Evolutionary conservation across 2,329 filamentous ascomycete genomes (phyloP).

Genomic region (Fusarium annulatum): DNA sequence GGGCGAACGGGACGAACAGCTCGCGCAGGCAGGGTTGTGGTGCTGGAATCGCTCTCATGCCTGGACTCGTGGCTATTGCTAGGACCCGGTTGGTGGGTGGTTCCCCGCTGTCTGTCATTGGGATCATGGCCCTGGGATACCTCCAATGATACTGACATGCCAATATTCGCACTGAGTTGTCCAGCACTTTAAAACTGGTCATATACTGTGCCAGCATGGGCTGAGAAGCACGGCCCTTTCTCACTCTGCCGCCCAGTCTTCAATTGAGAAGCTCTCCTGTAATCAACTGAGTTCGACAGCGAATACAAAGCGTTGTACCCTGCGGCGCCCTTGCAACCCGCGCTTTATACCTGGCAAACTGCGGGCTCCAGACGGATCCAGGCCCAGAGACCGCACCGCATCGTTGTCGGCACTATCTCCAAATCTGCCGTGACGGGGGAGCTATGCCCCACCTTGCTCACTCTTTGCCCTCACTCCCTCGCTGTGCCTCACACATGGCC

Average conservation of each 20-base stretch:
- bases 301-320: constrained; percentile 31
- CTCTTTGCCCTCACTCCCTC: constrained; percentile 43
- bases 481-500: constrained; percentile 44
- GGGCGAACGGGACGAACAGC: constrained; percentile 42
- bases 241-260: constrained; percentile 16
- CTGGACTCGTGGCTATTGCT: constrained; percentile 41
- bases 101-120: constrained; percentile 44
- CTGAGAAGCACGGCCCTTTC: constrained; percentile 28
- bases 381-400: constrained; percentile 38
- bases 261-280: constrained; percentile 11
- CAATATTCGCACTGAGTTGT: constrained; percentile 28
- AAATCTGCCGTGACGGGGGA: constrained; percentile 46
- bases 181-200: background rate
- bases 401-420: constrained; percentile 47
- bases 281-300: constrained; percentile 22
- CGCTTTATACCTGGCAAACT: constrained; percentile 36
- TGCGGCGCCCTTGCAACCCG: constrained; percentile 33
- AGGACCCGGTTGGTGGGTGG: constrained; percentile 43
- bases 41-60: constrained; percentile 39
- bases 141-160: constrained; percentile 27
- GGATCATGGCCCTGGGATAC: constrained; percentile 31
- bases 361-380: constrained; percentile 38
- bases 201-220: constrained; percentile 28
- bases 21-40: constrained; percentile 39
- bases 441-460: constrained; percentile 44